Evolutionary conservation across 2,329 filamentous ascomycete genomes (phyloP).

Genomic region (Trichoderma aggressivum): DNA sequence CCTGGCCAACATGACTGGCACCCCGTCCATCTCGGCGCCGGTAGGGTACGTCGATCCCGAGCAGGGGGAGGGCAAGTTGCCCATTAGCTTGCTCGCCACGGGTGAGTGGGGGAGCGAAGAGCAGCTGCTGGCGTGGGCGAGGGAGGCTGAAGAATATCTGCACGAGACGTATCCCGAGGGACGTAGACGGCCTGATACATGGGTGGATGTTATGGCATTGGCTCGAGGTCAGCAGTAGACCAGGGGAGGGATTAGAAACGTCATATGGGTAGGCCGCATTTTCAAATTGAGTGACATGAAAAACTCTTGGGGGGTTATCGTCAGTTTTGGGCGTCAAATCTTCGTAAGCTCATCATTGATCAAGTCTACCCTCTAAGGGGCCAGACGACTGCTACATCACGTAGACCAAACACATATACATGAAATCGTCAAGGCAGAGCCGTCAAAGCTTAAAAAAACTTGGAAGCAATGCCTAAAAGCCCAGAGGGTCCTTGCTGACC

Average conservation of each 20-base stretch:
- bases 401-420: background rate
- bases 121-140: slow-evolving; percentile 57
- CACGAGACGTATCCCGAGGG: slow-evolving; percentile 47
- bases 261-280: background rate
- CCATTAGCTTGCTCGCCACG: slow-evolving; percentile 61
- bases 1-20: slow-evolving; percentile 77
- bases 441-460: slow-evolving; percentile 37
- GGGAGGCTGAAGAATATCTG: slow-evolving; percentile 55
- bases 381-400: background rate
- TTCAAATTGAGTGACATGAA: background rate
- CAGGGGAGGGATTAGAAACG: background rate
- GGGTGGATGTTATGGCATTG: slow-evolving; percentile 54
- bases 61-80: slow-evolving; percentile 56
- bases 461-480: slow-evolving; percentile 45
- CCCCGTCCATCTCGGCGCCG: slow-evolving; percentile 71
- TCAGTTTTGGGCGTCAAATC: background rate
- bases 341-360: slow-evolving; percentile 2
- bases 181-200: slow-evolving; percentile 49
- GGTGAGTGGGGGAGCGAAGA: slow-evolving; percentile 67
- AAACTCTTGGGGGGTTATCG: background rate
- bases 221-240: slow-evolving; percentile 9
- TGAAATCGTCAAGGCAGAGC: background rate
- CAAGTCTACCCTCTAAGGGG: background rate
- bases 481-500: slow-evolving; percentile 31
- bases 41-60: slow-evolving; percentile 65